Conservation (phyloP, 148 eudicot genomes). For the Polygonum maritimum region DNA sequence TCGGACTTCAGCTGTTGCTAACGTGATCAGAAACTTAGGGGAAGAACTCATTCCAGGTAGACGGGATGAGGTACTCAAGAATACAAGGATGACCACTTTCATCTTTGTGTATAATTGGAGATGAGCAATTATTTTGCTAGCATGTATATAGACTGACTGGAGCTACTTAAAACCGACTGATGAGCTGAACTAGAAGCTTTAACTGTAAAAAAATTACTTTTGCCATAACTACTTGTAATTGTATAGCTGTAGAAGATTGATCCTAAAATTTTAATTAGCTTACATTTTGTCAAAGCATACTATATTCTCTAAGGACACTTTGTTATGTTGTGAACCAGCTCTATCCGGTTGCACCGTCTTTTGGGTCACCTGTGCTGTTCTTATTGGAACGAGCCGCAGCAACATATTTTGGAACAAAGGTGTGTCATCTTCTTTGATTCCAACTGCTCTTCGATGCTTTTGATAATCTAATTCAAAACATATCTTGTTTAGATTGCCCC, state of each 20-base stretch:
- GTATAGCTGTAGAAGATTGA: not conserved
- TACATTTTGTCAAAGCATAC: not conserved
- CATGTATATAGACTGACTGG: not conserved
- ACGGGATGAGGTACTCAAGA: constrained; percentile 70
- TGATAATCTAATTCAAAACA: not conserved
- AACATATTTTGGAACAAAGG: constrained; percentile 70
- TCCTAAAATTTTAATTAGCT: not conserved
- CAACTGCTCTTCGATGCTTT: not conserved
- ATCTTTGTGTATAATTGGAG: not conserved
- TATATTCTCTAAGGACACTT: constrained; percentile 7
- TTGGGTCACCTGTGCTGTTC: constrained; percentile 39
- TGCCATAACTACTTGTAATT: no score
- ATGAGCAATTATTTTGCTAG: not conserved
- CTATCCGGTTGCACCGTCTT: constrained; percentile 46
- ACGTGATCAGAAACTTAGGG: constrained; percentile 57
- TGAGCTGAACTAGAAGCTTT: not conserved
- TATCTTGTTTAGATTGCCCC: not conserved
- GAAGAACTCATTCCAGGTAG: constrained; percentile 78
- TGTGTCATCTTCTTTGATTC: constrained; percentile 6
- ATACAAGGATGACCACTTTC: not conserved
- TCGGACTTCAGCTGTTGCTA: constrained; percentile 64
- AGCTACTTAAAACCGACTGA: not conserved
- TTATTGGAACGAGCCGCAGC: constrained; percentile 66
- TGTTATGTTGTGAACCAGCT: constrained; percentile 27
- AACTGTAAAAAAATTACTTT: not conserved